Base-by-base conservation (phyloP, 495 filamentous ascomycete genomes). In the Xylaria intraflava region DNA sequence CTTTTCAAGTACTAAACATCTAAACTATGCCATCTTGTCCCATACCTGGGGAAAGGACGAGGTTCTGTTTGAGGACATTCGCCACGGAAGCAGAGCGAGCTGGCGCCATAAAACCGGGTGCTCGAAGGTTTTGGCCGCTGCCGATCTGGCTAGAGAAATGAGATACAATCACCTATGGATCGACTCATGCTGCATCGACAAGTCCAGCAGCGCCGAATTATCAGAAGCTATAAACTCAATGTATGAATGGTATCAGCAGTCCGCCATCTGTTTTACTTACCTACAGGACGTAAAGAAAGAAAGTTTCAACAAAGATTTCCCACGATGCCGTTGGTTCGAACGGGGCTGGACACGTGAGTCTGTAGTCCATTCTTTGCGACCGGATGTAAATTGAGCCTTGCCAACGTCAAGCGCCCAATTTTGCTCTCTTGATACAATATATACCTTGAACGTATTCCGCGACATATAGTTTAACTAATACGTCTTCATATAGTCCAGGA, bases 11-110 rank as follows among this genome's bases (percentile, higher is more conserved):
- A 9, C 17, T n/a, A 11, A 38, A 17, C 2, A 3, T 3, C 35
- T n/a, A n/a, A 2, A 19, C 27, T 59, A 59, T 39, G 57, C 53
- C 11, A 54, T 59, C 24, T 19, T 56, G 4, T 59, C 57, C 2
- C 46, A 59, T 39, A 57, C 53, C 0, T 60, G 53, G 57, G 57
- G 36, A 0, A 26, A 31, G 9, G 16, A 59, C 7, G 56, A 60
- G 7, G 30, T 60, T 9, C 42, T 29, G 10, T 56, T 49, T 35
- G 9, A 46, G 24, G 33, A 62, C 8, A 31, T 55, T 24, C 12
- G 39, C n/a, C n/a, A 35, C 8, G 35, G 35, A 11, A 38, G 7
- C 1, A 14, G 2, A 6, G 23, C 12, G 31, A 27, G 23, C 14
- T n/a, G 38, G 33, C 20, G n/a, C 3, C 20, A 31, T 6, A 23